These are phyloP conservation scores for Leccinum sublutescens DNA, from an alignment of 768 basidiomycete species.

Conservation along the genomic window DNA sequence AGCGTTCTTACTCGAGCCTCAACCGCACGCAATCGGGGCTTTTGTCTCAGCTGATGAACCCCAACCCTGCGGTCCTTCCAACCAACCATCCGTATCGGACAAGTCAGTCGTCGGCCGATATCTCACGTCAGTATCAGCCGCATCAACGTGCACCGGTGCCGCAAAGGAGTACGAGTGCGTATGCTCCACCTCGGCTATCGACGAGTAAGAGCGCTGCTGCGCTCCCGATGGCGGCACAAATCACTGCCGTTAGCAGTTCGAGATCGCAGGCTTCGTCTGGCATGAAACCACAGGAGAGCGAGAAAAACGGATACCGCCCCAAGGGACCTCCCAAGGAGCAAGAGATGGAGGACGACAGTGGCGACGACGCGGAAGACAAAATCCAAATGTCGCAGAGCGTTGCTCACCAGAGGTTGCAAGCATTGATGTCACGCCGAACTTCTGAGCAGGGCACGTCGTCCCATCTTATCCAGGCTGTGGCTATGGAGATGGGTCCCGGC, in stretches of 20 bases:
- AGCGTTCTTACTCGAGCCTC: slow-evolving; percentile 59
- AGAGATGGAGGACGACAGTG: slow-evolving; percentile 69
- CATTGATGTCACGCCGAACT: slow-evolving; percentile 48
- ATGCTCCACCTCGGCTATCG: slow-evolving; percentile 38
- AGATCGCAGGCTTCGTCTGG: slow-evolving; percentile 24
- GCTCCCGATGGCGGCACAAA: slow-evolving; percentile 51
- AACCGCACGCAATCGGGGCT: slow-evolving; percentile 56
- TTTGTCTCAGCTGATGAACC: slow-evolving; percentile 69
- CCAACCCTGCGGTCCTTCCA: slow-evolving; percentile 61
- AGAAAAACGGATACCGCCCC: slow-evolving; percentile 51
- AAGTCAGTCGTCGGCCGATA: slow-evolving; percentile 49
- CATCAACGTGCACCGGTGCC: slow-evolving; percentile 22
- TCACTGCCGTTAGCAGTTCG: slow-evolving; percentile 39
- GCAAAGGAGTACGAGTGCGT: slow-evolving; percentile 30
- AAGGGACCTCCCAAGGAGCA: slow-evolving; percentile 62
- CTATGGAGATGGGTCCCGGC: slow-evolving; percentile 17
- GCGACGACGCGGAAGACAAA: slow-evolving; percentile 46
- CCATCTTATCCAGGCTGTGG: slow-evolving; percentile 21
- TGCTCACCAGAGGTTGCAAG: slow-evolving; percentile 65
- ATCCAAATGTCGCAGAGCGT: slow-evolving; percentile 64
- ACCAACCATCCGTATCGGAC: slow-evolving; percentile 56
- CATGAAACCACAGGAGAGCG: slow-evolving; percentile 27
- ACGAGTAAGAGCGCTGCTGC: slow-evolving; percentile 60
- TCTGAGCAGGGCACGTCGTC: slow-evolving; percentile 30
- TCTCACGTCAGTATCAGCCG: slow-evolving; percentile 31